Base-by-base conservation (phyloP, 1,284 basidiomycete genomes). In the Melampsora larici-populina region DNA sequence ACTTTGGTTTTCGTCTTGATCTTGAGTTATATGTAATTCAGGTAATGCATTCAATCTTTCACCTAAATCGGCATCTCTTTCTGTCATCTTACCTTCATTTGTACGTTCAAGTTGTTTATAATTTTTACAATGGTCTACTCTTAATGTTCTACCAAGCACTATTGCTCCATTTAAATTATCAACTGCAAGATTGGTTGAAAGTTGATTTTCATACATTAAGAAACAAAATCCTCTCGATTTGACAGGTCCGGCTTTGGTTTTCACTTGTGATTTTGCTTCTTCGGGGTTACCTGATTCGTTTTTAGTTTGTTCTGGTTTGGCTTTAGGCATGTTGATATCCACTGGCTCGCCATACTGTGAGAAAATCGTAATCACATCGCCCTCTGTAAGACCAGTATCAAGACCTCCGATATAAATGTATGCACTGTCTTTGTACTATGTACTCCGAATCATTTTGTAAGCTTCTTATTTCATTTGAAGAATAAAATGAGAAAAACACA, bases 201-300 rank as follows among this genome's bases (percentile, higher is more conserved):
- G 89, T 85, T 99, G 97, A 85, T 99, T 94, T 85, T 97, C 93
- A 84, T 98, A 99, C 95, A 99, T 98, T 79, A 99, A 86, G 85
- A 98, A 99, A 2, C 90, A 95, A 83, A 99, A 99, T 0, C 97
- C 97, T 81, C 87, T 89, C 3, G 90, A 87, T 83, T 94, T 94
- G 43, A 93, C 92, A 0, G 94, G 94, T 79, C 90, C 87, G 26
- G 94, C 93, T 85, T 96, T 58, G 55, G 55, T 58, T 43, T 73
- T 73, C 55, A 51, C 18, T 31, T 70, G 24, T 48, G 68, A 26
- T 79, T 78, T 31, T 67, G 64, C 9, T 69, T 67, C n/a, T 78
- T 78, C 18, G 81, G 80, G 58, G 21, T 62, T 40, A 43, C 64
- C 46, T 48, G 21, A 36, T 29, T 74, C 72, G 36, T 31, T 33